A percentile compares a stretch with the other conserved stretches of the same genome.
Conservation (phyloP, 768 basidiomycete species). For the Clitopilus hobsonii region DNA sequence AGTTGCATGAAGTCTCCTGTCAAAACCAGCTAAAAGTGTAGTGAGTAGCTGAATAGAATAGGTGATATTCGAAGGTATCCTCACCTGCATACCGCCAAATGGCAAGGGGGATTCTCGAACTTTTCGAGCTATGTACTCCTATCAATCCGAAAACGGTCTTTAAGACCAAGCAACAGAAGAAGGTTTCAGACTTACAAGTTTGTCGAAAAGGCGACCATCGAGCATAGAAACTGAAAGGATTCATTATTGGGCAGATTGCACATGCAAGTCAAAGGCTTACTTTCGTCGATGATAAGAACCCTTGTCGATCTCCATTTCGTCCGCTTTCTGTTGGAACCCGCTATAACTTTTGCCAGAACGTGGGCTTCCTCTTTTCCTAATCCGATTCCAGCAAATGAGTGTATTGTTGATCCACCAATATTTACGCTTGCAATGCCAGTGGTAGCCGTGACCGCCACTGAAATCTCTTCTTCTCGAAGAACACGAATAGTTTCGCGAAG, state of each 20-base stretch:
- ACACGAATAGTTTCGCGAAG: slow-evolving; percentile 57
- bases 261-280: slow-evolving; percentile 28
- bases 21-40: slow-evolving; percentile 57
- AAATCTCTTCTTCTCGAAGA: slow-evolving; percentile 15
- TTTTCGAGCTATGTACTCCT: slow-evolving; percentile 34
- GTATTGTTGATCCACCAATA: slow-evolving; percentile 65
- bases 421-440: slow-evolving; percentile 66
- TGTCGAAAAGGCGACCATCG: slow-evolving; percentile 65
- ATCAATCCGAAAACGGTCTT: slow-evolving; percentile 20
- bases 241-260: background rate
- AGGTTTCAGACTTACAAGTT: slow-evolving; percentile 47
- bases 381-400: slow-evolving; percentile 64
- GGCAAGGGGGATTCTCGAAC: slow-evolving; percentile 40
- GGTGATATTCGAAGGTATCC: slow-evolving; percentile 2
- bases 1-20: slow-evolving; percentile 83
- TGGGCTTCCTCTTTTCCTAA: slow-evolving; percentile 47
- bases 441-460: slow-evolving; percentile 60
- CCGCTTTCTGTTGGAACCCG: slow-evolving; percentile 10
- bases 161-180: slow-evolving; percentile 13
- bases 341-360: slow-evolving; percentile 32
- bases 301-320: slow-evolving; percentile 46
- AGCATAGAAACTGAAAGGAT: slow-evolving; percentile 62
- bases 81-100: slow-evolving; percentile 68
- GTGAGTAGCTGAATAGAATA: background rate
- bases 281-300: slow-evolving; percentile 70